Conservation (phyloP, 2,329 filamentous ascomycete genomes). For the Botrytis elliptica region DNA sequence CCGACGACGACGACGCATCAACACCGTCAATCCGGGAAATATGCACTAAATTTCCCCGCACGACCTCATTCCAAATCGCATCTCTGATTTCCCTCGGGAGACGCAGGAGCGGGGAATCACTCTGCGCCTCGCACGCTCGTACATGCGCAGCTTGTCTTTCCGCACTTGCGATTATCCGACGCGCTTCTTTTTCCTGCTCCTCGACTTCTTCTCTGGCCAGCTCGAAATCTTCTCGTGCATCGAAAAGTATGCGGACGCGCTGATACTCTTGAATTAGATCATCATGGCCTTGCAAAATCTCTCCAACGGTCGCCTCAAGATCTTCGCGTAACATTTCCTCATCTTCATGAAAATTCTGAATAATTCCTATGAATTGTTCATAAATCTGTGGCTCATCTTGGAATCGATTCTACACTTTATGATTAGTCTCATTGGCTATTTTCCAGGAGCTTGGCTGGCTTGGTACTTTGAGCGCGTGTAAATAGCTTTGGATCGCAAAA, state of each 20-base stretch:
- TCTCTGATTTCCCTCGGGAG: constrained; percentile 24
- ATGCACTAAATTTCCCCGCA: constrained; percentile 25
- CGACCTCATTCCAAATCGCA: constrained; percentile 26
- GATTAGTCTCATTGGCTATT: background rate
- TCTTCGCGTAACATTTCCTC: background rate
- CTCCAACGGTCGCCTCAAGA: background rate
- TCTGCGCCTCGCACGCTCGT: constrained; percentile 15
- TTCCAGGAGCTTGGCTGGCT: background rate
- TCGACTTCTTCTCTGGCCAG: background rate
- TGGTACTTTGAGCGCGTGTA: background rate
- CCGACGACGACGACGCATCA: background rate
- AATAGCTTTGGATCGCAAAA: background rate
- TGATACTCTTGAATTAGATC: background rate
- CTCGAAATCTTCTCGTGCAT: background rate
- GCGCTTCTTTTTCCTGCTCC: background rate
- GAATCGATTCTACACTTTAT: background rate
- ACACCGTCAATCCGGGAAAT: constrained; percentile 5
- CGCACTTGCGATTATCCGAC: background rate
- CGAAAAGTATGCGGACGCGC: background rate
- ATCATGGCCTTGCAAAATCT: background rate
- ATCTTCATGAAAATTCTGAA: background rate
- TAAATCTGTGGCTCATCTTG: background rate
- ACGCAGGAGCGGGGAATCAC: background rate
- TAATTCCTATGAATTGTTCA: background rate
- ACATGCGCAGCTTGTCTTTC: constrained; percentile 1